Evolutionary conservation across 352 stramenopile species (phyloP).

Genomic region (Globisporangium echinulatum): DNA sequence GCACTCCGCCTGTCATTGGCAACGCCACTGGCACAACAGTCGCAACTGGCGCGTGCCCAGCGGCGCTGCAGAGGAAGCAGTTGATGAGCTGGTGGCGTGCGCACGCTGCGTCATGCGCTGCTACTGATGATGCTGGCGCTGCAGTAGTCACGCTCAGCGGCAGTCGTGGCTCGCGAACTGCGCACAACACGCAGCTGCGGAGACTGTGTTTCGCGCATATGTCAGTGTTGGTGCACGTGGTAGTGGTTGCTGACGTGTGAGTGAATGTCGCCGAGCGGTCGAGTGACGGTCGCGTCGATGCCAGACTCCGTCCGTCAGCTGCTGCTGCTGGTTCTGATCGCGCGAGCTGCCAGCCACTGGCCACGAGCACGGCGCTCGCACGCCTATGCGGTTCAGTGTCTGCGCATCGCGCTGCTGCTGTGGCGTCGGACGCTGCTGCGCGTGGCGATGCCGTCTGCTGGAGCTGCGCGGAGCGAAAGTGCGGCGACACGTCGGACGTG

Average conservation of each 20-base stretch:
- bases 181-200: conserved; percentile 58
- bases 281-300: neutral
- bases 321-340: neutral
- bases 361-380: neutral
- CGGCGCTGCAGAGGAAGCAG: conserved; percentile 63
- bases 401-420: no score
- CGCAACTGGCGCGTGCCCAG: no score
- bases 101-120: conserved; percentile 20
- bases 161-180: conserved; percentile 15
- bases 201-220: conserved; percentile 50
- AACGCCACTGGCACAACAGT: no score
- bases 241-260: neutral
- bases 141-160: neutral
- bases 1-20: no score
- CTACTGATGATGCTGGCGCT: no score
- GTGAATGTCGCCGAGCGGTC: no score
- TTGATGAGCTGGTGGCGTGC: conserved; percentile 38
- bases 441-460: neutral
- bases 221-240: neutral
- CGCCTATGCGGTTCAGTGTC: neutral
- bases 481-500: no score
- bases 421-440: no score
- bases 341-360: neutral
- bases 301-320: neutral
- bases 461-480: neutral